phyloP scores from a whole-genome alignment of 2,329 filamentous ascomycete genomes.

The Helicocarpus griseus region DNA sequence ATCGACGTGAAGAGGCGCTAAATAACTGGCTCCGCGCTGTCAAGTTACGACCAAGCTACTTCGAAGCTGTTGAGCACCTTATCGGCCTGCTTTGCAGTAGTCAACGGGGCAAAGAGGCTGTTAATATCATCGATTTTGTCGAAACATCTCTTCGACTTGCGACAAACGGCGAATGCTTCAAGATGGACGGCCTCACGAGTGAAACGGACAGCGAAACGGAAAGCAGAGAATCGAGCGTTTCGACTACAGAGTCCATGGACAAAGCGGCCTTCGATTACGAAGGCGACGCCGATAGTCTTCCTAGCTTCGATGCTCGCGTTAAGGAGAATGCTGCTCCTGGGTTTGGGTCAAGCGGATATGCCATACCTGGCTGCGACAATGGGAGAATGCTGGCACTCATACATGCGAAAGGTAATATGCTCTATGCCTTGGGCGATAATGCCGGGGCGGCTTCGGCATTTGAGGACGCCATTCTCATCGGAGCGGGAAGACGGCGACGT shows the following conservation, averaged over 20 bases:
- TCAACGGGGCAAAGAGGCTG: slow-evolving; percentile 72
- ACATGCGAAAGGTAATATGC: slow-evolving; percentile 97
- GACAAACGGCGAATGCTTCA: slow-evolving; percentile 38
- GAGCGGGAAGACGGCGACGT: slow-evolving; percentile 59
- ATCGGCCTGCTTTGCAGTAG: slow-evolving; percentile 76
- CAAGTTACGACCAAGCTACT: slow-evolving; percentile 71
- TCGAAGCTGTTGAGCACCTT: slow-evolving; percentile 91
- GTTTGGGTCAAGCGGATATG: slow-evolving; percentile 74
- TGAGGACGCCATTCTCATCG: slow-evolving; percentile 88
- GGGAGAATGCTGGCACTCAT: slow-evolving; percentile 87
- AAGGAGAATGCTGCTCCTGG: slow-evolving; percentile 34
- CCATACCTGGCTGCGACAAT: slow-evolving; percentile 76
- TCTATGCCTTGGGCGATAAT: slow-evolving; percentile 82
- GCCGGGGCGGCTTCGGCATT: slow-evolving; percentile 75
- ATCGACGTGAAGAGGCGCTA: slow-evolving; percentile 74
- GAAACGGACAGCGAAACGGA: slow-evolving; percentile 50
- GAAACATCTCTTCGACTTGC: slow-evolving; percentile 58
- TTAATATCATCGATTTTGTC: slow-evolving; percentile 77
- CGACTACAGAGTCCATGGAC: slow-evolving; percentile 45
- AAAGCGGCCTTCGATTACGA: slow-evolving; percentile 50
- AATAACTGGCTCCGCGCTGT: slow-evolving; percentile 79
- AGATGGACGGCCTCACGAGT: slow-evolving; percentile 45
- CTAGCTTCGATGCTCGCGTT: slow-evolving; percentile 18
- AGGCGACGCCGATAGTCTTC: slow-evolving; percentile 25
- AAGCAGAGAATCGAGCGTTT: slow-evolving; percentile 44